A percentile compares a stretch with the other conserved stretches of the same genome.
phyloP scores from a whole-genome alignment of 163 green algal genomes.

The Scenedesmus sp. region DNA sequence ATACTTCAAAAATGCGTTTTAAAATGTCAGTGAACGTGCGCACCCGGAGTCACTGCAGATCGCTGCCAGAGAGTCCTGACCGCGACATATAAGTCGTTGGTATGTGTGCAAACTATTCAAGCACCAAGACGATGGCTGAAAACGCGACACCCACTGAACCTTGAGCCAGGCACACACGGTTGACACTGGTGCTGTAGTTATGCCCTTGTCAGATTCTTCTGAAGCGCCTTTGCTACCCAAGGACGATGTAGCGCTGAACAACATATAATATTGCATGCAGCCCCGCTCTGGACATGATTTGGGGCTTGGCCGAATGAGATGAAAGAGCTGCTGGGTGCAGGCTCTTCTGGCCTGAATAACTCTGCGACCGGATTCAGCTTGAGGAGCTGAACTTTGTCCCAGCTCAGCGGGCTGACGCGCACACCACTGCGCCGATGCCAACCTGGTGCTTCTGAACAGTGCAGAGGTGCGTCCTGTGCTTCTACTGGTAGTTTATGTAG shows the following conservation, averaged over 20 bases:
- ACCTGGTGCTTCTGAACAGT: constrained; percentile 61
- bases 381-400: constrained; percentile 62
- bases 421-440: constrained; percentile 47
- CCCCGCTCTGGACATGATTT: too few species aligned
- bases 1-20: not conserved
- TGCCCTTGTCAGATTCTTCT: not conserved
- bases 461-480: not conserved
- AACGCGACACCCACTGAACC: not conserved
- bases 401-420: constrained; percentile 58
- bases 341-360: not conserved
- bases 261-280: too few species aligned
- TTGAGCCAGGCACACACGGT: not conserved
- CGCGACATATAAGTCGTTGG: too few species aligned
- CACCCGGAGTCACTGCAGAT: not conserved
- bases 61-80: too few species aligned
- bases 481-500: not conserved
- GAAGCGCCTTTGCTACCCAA: not conserved
- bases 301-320: constrained; percentile 3
- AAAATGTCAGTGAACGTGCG: not conserved
- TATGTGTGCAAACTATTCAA: too few species aligned
- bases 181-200: too few species aligned
- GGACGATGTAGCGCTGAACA: not conserved
- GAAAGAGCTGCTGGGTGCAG: constrained; percentile 13
- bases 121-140: too few species aligned
- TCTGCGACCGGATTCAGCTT: not conserved